Percentiles rank a stretch among this genome's conserved stretches.
These are phyloP conservation scores for Epichloe sp. DNA, from an alignment of 2,329 filamentous ascomycete species.

Conservation along the genomic window DNA sequence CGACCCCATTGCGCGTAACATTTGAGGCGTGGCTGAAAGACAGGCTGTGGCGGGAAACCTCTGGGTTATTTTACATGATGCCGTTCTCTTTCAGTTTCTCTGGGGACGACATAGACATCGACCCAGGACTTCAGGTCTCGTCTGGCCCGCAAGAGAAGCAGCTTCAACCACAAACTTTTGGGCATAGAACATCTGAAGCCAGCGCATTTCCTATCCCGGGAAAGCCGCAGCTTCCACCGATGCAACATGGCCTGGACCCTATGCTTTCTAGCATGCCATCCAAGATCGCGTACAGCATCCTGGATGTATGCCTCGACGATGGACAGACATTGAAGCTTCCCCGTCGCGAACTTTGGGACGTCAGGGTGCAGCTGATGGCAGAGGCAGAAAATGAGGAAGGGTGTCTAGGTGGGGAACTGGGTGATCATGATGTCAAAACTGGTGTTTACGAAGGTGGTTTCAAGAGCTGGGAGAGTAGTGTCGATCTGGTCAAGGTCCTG, in stretches of 20 bases:
- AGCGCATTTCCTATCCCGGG: constrained; percentile 49
- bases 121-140: constrained; percentile 2
- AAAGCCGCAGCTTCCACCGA: constrained; percentile 43
- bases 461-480: constrained; percentile 80
- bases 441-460: constrained; percentile 79
- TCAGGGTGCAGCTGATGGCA: constrained; percentile 69
- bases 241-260: constrained; percentile 33
- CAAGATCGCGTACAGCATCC: constrained; percentile 55
- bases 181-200: constrained; percentile 14
- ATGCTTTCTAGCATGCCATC: constrained; percentile 53
- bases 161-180: constrained; percentile 1
- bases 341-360: constrained; percentile 68
- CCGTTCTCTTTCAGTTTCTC: constrained; percentile 49
- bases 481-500: constrained; percentile 64
- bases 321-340: constrained; percentile 44
- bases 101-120: constrained; percentile 50
- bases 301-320: constrained; percentile 46
- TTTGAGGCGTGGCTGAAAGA: neutral
- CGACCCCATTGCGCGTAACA: neutral
- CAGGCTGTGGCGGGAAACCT: neutral
- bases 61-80: constrained; percentile 14
- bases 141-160: constrained; percentile 7
- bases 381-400: constrained; percentile 38
- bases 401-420: constrained; percentile 34
- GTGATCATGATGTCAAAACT: constrained; percentile 61